Percentiles rank a stretch among this genome's conserved stretches.
Conservation (phyloP, 106 monocot species). For the Phalaenopsis equestris region DNA sequence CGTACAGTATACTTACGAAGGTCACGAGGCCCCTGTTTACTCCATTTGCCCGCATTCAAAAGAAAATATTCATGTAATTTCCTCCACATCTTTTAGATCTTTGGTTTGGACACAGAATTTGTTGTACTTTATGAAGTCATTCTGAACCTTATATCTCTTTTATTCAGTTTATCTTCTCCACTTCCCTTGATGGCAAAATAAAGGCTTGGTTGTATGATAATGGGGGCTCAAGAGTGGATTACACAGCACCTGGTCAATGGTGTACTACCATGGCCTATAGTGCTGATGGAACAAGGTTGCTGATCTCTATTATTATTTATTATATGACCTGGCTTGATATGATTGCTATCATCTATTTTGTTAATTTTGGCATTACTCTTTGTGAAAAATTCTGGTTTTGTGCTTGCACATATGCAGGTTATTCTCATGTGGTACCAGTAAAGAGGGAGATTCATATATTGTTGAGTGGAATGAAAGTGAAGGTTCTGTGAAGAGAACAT, state of each 20-base stretch:
- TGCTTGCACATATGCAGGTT: slow-evolving; percentile 20
- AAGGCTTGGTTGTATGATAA: slow-evolving; percentile 61
- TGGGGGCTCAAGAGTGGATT: slow-evolving; percentile 40
- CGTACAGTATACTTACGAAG: slow-evolving; percentile 30
- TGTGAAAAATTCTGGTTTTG: neutral
- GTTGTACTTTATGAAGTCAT: neutral
- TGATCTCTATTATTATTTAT: neutral
- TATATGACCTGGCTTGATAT: neutral
- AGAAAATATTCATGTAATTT: slow-evolving; percentile 40
- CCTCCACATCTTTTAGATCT: slow-evolving; percentile 1
- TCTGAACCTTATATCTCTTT: neutral
- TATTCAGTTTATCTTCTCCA: slow-evolving; percentile 56
- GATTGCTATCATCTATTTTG: neutral
- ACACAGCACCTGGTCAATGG: slow-evolving; percentile 40
- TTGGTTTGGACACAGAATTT: neutral
- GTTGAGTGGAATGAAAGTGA: slow-evolving; percentile 43
- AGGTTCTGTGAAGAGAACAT: slow-evolving; percentile 25
- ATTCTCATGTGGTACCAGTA: slow-evolving; percentile 50
- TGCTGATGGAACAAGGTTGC: slow-evolving; percentile 56
- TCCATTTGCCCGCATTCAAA: slow-evolving; percentile 46
- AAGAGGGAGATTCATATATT: slow-evolving; percentile 33
- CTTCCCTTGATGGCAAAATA: slow-evolving; percentile 59
- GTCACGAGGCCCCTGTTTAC: slow-evolving; percentile 41
- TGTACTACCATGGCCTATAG: slow-evolving; percentile 55
- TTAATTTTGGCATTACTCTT: neutral